Base-by-base conservation (phyloP, 352 stramenopile species). In the Phytophthora pini region DNA sequence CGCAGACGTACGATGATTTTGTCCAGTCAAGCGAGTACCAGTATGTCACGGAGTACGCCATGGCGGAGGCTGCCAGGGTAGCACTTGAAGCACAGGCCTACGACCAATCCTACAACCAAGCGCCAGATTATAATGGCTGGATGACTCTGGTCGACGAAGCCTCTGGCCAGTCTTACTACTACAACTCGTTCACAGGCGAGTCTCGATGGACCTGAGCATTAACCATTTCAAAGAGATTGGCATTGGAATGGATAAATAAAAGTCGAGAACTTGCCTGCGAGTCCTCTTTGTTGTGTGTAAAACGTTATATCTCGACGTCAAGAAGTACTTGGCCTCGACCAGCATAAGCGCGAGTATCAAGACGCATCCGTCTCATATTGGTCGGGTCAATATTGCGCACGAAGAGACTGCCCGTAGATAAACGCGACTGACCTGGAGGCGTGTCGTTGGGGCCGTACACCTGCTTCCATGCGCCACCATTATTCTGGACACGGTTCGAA, bases 1-100 rank as follows among this genome's bases (percentile, higher is more conserved):
- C 81, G 6, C 82, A 93, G 58, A 93, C 83, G 1, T 93, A 93
- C 56, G 72, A 93, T 54, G 82, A 93, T 56, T 95, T 82, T 47
- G 53, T 93, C 55, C 72, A 70, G 43, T 93, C 87, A 15, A 82
- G 59, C 15, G 87, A 95, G 61, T 95, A 93, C 54, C 73, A 92
- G 53, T 95, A 93, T 53, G 75, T 93, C 40, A 87, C 76, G 4
- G 71, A 92, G 47, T 68, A 86, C 17, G 61, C 48, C 1, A 41
- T 68, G 12, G 75, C 75, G 29, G 54, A 72, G 22, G 59, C 68
- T 12, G 59, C 65, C 5, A 48, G 58, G 39, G 56, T 65, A 45
- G 45, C 67, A 26, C 50, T 26, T 9, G 65, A 68, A 45, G 61
- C 61, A 9, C 52, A 58, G 60, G 61, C 46, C 11, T 63, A 77